Conservation (phyloP, 495 filamentous ascomycete species). For the Aspergillus kassunensis region DNA sequence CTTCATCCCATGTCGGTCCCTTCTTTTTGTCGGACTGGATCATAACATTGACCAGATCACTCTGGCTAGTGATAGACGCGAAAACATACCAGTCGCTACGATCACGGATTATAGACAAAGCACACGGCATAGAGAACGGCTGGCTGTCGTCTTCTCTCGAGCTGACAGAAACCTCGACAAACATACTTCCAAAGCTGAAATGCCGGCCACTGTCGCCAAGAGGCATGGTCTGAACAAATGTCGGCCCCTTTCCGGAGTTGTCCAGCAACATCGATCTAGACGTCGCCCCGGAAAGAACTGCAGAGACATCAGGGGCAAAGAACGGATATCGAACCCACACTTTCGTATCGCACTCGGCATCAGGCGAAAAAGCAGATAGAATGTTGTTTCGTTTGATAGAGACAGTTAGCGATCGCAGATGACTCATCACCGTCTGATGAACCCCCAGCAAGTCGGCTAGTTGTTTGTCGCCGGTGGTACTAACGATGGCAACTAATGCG, state of each 20-base stretch:
- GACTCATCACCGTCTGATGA: constrained; percentile 54
- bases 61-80: constrained; percentile 70
- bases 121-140: constrained; percentile 62
- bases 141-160: constrained; percentile 61
- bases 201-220: constrained; percentile 63
- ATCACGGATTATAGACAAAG: constrained; percentile 69
- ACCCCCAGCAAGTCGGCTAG: constrained; percentile 47
- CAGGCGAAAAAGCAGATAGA: constrained; percentile 48
- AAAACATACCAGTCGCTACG: constrained; percentile 61
- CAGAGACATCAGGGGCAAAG: constrained; percentile 62
- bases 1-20: constrained; percentile 74
- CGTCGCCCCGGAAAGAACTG: constrained; percentile 60
- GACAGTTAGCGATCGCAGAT: constrained; percentile 65
- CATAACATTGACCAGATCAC: constrained; percentile 66
- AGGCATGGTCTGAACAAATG: constrained; percentile 64
- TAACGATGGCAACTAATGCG: constrained; percentile 38
- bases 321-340: constrained; percentile 74
- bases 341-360: constrained; percentile 48
- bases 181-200: constrained; percentile 73
- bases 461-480: constrained; percentile 44
- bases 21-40: constrained; percentile 63
- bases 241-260: constrained; percentile 30
- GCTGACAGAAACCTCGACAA: constrained; percentile 63
- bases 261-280: constrained; percentile 45
- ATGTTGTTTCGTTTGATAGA: constrained; percentile 81